Conservation (phyloP, 73 alveolate species). For the Tetrahymena elliotti region DNA sequence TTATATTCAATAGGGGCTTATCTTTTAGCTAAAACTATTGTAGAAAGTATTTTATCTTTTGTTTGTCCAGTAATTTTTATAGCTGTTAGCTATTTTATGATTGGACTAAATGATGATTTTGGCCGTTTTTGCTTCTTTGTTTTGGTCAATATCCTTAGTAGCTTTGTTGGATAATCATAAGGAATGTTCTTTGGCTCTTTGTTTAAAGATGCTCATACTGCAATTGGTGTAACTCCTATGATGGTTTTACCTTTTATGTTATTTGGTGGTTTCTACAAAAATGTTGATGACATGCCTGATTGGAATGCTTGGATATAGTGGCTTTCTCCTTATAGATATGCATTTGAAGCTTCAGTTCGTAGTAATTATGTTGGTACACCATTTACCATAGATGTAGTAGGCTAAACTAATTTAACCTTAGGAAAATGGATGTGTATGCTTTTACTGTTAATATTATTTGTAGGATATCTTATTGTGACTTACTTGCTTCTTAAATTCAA, state of each 20-base stretch:
- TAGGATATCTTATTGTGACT: background rate
- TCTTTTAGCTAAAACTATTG: conserved; percentile 25
- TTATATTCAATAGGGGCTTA: conserved; percentile 10
- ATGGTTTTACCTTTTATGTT: background rate
- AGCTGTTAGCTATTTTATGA: conserved; percentile 13
- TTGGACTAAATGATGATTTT: conserved; percentile 4
- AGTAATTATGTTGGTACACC: background rate
- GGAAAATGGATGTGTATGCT: background rate
- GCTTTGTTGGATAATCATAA: conserved; percentile 50
- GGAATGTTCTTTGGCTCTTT: conserved; percentile 42
- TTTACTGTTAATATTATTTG: background rate
- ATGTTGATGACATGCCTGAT: background rate
- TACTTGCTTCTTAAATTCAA: background rate
- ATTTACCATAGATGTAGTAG: background rate
- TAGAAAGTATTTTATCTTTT: conserved; percentile 11
- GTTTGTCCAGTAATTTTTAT: conserved; percentile 15
- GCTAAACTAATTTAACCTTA: background rate
- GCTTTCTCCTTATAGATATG: background rate
- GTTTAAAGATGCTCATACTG: conserved; percentile 47
- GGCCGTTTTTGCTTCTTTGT: conserved; percentile 45
- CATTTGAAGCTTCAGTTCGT: background rate
- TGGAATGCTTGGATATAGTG: background rate
- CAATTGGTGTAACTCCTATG: conserved; percentile 30
- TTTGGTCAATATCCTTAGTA: conserved; percentile 22
- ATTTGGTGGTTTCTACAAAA: background rate